Base-by-base conservation (phyloP, 2,329 filamentous ascomycete species). In the Arthrobotrys pseudoclavata region DNA sequence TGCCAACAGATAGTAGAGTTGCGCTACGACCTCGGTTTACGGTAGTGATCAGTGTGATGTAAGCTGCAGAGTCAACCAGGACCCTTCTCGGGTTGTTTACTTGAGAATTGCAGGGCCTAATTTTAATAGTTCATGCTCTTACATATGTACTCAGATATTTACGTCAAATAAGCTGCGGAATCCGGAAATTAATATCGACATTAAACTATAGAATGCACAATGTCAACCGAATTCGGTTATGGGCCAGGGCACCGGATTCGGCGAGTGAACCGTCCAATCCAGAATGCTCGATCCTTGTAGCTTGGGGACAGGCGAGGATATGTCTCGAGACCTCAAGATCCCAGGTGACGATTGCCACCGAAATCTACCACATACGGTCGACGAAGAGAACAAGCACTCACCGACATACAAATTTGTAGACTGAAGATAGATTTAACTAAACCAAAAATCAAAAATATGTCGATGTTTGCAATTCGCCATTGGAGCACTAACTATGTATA, bases 111-210 rank as follows among this genome's bases (percentile, higher is more conserved):
- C 52, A 57, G 52, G 55, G 55, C 26, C 34, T 60, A 60, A 60
- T 60, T 60, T 60, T 20, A 60, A 18, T 18, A n/a, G 18, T 60
- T 60, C 34, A 60, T 60, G 55, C 55, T 60, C 55, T 60, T 60
- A n/a, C n/a, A n/a, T n/a, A n/a, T n/a, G n/a, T n/a, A 60, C 55
- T 34, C 31, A 34, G 31, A 34, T 34, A 34, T 9, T 42, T 72
- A 72, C 60, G 60, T 66, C 69, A 66, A 66, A 72, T 66, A 37
- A 48, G 69, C 69, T 57, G 34, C 69, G 69, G 69, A 60, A 66
- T 57, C 69, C 69, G 69, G 69, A 72, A 57, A 72, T 72, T 72
- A 72, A 55, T 48, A 55, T 60, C 31, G 55, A 60, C 55, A 20
- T 60, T 60, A 34, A 42, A 60, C 55, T 42, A 24, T 60, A 34